Evolutionary conservation across 2,329 filamentous ascomycete genomes (phyloP), one percentile per base, ranked within the genome.

Genomic region (Epicoccum nigrum): DNA sequence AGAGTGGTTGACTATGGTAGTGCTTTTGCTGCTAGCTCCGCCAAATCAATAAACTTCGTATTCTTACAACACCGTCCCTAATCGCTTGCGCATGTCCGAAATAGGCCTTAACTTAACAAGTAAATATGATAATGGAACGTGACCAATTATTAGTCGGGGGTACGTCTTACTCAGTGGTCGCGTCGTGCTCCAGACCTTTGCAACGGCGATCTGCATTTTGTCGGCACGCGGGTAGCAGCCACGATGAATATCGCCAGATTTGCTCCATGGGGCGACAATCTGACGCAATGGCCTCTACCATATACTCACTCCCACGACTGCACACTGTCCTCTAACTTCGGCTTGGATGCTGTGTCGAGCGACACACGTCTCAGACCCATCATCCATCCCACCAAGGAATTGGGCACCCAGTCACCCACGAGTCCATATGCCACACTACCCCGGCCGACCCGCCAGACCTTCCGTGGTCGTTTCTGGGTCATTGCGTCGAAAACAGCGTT

Each of bases 401-500:
- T 82, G 1, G 94, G 93, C 19, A 89, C 81, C 83, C 88, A 93
- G 31, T 84, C 83, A 5, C 92, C 94, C 7, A 97, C 88, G 23
- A 97, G 81, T 31, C 90, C 89, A 73, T 97, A 97, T 0, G 92
- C 80, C 48, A 88, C 81, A 42, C 91, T 90, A 6, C 94, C 94
- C 43, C 92, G 84, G 1, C 94, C 94, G 13, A 97, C 88, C 51
- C 90, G 86, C 58, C 93, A 83, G 1, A 89, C 83, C 28, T 83
- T 78, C 38, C 78, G 79, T 20, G 81, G 83, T 40, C 71, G 69
- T 60, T 83, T 83, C 34, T 84, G 82, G 58, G 90, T 87, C 46
- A 97, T 83, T 27, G 94, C 90, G 70, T 97, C 93, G 69, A 97
- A 95, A 8, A 99, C 87, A 2, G 89, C 86, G 67, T 91, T 87